Percentiles rank a stretch among this genome's conserved stretches.
Evolutionary conservation across 352 stramenopile species (phyloP).

Genomic region (Phytopythium delawarense): DNA sequence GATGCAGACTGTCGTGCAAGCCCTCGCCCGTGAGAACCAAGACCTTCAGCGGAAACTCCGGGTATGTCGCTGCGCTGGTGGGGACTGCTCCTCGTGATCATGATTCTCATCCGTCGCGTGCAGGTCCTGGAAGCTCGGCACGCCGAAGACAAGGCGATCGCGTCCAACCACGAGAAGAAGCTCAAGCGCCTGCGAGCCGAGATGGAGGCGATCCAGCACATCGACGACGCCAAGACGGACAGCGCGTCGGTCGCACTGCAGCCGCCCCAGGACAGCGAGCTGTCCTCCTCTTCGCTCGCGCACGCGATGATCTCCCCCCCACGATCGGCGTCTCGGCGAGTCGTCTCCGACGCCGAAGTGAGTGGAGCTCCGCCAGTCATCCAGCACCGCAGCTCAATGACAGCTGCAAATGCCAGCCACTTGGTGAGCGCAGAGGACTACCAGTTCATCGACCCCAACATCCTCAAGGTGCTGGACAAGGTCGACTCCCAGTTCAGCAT

Average conservation of each 20-base stretch:
- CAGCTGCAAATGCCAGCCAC: slow-evolving; percentile 10
- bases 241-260: not conserved
- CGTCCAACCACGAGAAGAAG: slow-evolving; percentile 57
- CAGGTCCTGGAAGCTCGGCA: slow-evolving; percentile 61
- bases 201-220: slow-evolving; percentile 74
- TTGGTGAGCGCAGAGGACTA: slow-evolving; percentile 40
- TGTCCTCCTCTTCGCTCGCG: not conserved
- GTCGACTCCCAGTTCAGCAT: slow-evolving; percentile 86
- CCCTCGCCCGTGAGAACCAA: slow-evolving; percentile 64
- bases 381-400: not conserved
- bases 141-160: slow-evolving; percentile 48
- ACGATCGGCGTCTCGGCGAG: not conserved
- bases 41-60: slow-evolving; percentile 59
- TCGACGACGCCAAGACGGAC: slow-evolving; percentile 36
- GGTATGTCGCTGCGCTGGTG: slow-evolving; percentile 13
- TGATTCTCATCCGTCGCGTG: not conserved
- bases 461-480: slow-evolving; percentile 77
- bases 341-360: not conserved
- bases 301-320: not conserved
- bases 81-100: not conserved
- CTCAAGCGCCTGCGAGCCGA: slow-evolving; percentile 65
- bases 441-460: slow-evolving; percentile 75
- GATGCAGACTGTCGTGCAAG: slow-evolving; percentile 46
- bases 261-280: not conserved
- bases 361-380: not conserved